A percentile compares a stretch with the other conserved stretches of the same genome.
Evolutionary conservation across 2,329 filamentous ascomycete genomes (phyloP).

Genomic region (Cordyceps militaris): DNA sequence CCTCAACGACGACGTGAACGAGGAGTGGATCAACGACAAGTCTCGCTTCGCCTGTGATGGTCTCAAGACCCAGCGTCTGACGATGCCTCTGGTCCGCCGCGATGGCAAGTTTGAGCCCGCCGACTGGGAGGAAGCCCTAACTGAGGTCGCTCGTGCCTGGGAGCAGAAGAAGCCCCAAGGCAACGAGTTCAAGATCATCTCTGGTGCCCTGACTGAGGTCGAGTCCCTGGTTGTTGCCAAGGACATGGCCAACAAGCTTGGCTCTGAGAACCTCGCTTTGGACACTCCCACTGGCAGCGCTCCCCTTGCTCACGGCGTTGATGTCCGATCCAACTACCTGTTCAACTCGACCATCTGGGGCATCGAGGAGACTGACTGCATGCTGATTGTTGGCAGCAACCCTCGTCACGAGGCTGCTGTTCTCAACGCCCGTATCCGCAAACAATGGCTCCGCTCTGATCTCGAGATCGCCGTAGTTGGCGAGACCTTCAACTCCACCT

Average conservation of each 20-base stretch:
- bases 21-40: conserved; percentile 99
- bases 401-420: conserved; percentile 91
- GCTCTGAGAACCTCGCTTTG: conserved; percentile 89
- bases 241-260: conserved; percentile 92
- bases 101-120: conserved; percentile 88
- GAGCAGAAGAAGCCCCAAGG: conserved; percentile 72
- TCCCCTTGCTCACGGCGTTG: conserved; percentile 85
- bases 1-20: conserved; percentile 95
- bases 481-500: conserved; percentile 86
- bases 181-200: conserved; percentile 93
- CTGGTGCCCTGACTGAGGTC: conserved; percentile 83
- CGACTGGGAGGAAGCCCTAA: conserved; percentile 91
- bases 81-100: conserved; percentile 80
- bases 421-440: conserved; percentile 91
- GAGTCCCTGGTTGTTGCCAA: conserved; percentile 95
- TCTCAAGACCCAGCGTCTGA: conserved; percentile 90
- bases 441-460: conserved; percentile 95
- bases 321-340: conserved; percentile 87
- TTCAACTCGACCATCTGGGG: conserved; percentile 96
- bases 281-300: conserved; percentile 79
- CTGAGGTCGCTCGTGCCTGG: conserved; percentile 77
- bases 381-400: conserved; percentile 92
- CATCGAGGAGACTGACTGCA: conserved; percentile 86
- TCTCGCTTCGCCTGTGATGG: conserved; percentile 93
- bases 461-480: conserved; percentile 89